Evolutionary conservation across 148 eudicot genomes (phyloP).

Genomic region (Pouteria glomerata): DNA sequence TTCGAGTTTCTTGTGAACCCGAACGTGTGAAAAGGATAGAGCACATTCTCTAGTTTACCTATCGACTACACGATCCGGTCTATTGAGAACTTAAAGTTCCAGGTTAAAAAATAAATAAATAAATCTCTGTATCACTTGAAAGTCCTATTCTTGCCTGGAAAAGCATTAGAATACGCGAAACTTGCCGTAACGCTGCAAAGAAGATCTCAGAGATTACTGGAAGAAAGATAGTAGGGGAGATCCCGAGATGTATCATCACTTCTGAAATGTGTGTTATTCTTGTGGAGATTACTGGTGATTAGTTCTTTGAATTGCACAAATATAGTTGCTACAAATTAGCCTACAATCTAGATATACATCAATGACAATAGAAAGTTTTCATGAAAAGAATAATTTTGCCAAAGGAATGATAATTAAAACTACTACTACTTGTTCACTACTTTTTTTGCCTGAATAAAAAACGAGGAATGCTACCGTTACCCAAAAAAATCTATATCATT

Average conservation of each 20-base stretch:
- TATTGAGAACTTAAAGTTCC: too few relatives aligned
- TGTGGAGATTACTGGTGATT: constrained; percentile 75
- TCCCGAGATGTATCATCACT: constrained; percentile 71
- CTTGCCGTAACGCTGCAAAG: constrained; percentile 54
- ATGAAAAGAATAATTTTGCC: neutral
- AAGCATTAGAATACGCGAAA: constrained; percentile 53
- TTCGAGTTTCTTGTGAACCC: too few relatives aligned
- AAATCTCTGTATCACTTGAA: constrained; percentile 37
- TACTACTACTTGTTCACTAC: too few relatives aligned
- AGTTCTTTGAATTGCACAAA: neutral
- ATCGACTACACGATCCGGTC: too few relatives aligned
- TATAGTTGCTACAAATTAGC: neutral
- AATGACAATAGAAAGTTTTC: neutral
- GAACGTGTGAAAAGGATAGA: too few relatives aligned
- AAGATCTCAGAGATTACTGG: constrained; percentile 42
- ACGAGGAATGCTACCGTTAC: too few relatives aligned
- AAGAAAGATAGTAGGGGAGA: constrained; percentile 79
- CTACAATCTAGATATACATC: neutral
- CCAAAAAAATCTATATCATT: too few relatives aligned
- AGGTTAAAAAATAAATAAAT: too few relatives aligned
- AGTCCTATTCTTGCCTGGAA: constrained; percentile 48
- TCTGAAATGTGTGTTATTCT: constrained; percentile 60
- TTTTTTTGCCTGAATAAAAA: too few relatives aligned
- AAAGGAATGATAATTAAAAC: neutral
- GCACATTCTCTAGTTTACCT: too few relatives aligned